Evolutionary conservation across 306 rosid genomes (phyloP), one percentile per base, ranked within the genome.

Genomic region (Gastrolobium bilobum): DNA sequence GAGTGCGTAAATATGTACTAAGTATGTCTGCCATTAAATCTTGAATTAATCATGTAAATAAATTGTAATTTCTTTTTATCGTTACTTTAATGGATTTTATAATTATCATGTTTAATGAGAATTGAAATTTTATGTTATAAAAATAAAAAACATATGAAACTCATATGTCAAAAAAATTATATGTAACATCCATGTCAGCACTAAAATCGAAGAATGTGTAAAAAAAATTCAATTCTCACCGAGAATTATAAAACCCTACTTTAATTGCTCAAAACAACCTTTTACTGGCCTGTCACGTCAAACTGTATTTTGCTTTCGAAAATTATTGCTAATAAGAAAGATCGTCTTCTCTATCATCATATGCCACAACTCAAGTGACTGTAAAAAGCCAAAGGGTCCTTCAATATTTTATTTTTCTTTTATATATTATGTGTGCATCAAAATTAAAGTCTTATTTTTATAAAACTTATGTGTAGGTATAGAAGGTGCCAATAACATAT

Each of bases 201-300:
- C n/a, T n/a, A n/a, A n/a, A n/a, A n/a, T n/a, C n/a, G n/a, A n/a
- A n/a, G n/a, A n/a, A n/a, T n/a, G n/a, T n/a, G n/a, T n/a, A n/a
- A n/a, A n/a, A n/a, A n/a, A n/a, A n/a, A n/a, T n/a, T n/a, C n/a
- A n/a, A n/a, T n/a, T n/a, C n/a, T n/a, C n/a, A n/a, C n/a, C n/a
- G n/a, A n/a, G n/a, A n/a, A n/a, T n/a, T n/a, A n/a, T n/a, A n/a
- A n/a, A n/a, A n/a, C n/a, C n/a, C n/a, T 58, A 3, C 13, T 10
- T 38, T 39, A 39, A 15, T 61, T 47, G 71, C 39, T 48, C 15
- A 38, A 76, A 65, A 60, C 73, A 79, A 62, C 73, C 78, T 54
- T 74, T 69, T 73, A 48, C 71, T 56, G 72, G 62, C 3, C 1
- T 78, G 83, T 83, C 77, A 66, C 58, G 58, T 83, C 83, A 75